A percentile compares a stretch with the other conserved stretches of the same genome.
Conservation (phyloP, 345 rosid species). For the Chamaenerion angustifolium region DNA sequence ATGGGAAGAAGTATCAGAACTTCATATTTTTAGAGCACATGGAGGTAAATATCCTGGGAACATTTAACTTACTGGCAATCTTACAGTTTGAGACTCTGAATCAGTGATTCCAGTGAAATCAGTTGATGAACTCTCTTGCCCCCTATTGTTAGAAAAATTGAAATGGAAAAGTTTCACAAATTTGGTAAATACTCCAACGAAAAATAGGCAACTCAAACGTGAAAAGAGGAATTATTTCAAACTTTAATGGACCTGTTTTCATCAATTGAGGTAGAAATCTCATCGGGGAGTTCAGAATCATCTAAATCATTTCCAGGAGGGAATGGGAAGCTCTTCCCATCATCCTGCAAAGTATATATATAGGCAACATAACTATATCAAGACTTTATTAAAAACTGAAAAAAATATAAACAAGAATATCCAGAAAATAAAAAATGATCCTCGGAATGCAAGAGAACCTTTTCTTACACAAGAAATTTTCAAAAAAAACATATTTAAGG, state of each 20-base stretch:
- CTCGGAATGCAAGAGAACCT: too few relatives aligned
- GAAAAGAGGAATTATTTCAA: background rate
- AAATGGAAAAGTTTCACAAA: too few relatives aligned
- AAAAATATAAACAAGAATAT: too few relatives aligned
- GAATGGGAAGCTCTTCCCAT: slow-evolving; percentile 26
- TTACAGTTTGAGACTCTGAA: slow-evolving; percentile 18
- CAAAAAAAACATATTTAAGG: too few relatives aligned
- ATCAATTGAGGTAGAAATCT: slow-evolving; percentile 19
- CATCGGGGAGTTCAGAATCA: slow-evolving; percentile 21
- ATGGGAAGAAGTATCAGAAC: slow-evolving; percentile 2
- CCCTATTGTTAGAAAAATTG: slow-evolving; percentile 17
- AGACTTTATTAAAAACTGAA: too few relatives aligned
- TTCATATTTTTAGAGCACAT: background rate
- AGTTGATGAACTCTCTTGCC: slow-evolving; percentile 19
- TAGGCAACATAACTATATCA: background rate
- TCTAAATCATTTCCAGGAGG: slow-evolving; percentile 21
- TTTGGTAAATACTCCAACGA: too few relatives aligned
- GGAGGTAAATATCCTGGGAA: slow-evolving; percentile 1
- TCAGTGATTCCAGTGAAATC: slow-evolving; percentile 18
- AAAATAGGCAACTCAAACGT: background rate
- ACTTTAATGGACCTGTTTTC: slow-evolving; percentile 37
- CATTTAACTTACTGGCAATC: slow-evolving; percentile 24
- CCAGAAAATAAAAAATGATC: too few relatives aligned
- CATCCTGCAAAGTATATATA: slow-evolving; percentile 35
- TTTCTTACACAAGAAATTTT: too few relatives aligned